phyloP scores from a whole-genome alignment of 2,329 filamentous ascomycete genomes.

The Cladosporium sp. region DNA sequence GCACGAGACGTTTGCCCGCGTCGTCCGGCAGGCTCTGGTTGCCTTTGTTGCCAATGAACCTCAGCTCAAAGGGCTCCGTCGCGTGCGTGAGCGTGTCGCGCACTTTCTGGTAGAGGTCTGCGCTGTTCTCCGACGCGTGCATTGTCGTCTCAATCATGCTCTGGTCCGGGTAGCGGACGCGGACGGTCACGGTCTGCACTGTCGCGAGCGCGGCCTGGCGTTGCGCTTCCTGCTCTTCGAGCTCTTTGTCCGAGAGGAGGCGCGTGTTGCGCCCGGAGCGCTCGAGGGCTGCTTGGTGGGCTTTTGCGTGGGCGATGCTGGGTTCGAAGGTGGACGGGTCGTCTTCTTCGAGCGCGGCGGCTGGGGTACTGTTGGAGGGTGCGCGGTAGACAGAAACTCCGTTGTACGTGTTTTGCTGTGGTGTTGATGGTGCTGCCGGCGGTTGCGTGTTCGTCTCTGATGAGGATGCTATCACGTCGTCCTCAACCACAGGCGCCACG shows the following conservation, averaged over 20 bases:
- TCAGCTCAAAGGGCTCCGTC: constrained; percentile 64
- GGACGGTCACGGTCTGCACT: constrained; percentile 64
- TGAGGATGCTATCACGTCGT: constrained; percentile 27
- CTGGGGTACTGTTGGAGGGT: constrained; percentile 65
- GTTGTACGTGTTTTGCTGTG: constrained; percentile 15
- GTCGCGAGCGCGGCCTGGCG: constrained; percentile 60
- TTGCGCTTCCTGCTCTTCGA: constrained; percentile 62
- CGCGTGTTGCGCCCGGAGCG: constrained; percentile 63
- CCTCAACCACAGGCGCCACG: constrained; percentile 16
- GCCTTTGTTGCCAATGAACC: constrained; percentile 52
- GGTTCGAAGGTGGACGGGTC: constrained; percentile 72
- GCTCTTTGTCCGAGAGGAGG: constrained; percentile 74
- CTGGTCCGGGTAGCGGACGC: constrained; percentile 83
- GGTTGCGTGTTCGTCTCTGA: constrained; percentile 18
- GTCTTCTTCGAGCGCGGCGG: constrained; percentile 59
- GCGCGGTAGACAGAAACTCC: constrained; percentile 60
- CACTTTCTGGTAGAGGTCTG: constrained; percentile 68
- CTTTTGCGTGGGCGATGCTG: constrained; percentile 67
- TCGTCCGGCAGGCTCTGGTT: constrained; percentile 21
- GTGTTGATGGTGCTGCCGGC: constrained; percentile 2
- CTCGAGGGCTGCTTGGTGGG: constrained; percentile 63
- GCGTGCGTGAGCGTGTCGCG: constrained; percentile 59
- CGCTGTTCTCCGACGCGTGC: constrained; percentile 60
- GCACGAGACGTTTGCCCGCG: constrained; percentile 54
- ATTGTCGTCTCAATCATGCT: constrained; percentile 70